Evolutionary conservation across 2,329 filamentous ascomycete genomes (phyloP).

Genomic region (Xylariaceae sp.): DNA sequence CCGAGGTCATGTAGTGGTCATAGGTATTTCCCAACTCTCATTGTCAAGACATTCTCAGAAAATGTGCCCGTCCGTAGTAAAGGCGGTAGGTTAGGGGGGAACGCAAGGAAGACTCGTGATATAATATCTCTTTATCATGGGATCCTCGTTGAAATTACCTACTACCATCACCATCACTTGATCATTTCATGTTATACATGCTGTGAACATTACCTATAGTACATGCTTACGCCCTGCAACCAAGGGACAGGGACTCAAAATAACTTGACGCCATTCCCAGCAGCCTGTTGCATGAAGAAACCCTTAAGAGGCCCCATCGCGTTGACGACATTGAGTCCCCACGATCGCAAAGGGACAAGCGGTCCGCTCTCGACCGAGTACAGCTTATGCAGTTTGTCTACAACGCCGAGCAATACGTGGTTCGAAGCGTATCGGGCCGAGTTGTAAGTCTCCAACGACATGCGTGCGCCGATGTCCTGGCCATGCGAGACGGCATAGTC

Average conservation of each 20-base stretch:
- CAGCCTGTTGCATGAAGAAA: constrained; percentile 75
- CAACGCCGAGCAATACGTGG: constrained; percentile 69
- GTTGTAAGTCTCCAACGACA: constrained; percentile 77
- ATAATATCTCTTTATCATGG: background rate
- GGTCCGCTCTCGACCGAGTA: constrained; percentile 78
- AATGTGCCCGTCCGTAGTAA: too few relatives aligned
- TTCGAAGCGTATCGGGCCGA: constrained; percentile 78
- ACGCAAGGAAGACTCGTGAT: too few relatives aligned
- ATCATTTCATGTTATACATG: constrained; percentile 9
- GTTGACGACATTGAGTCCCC: constrained; percentile 73
- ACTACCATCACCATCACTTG: background rate
- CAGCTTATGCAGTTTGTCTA: constrained; percentile 87
- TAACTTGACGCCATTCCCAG: constrained; percentile 42
- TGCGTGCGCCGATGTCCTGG: constrained; percentile 74
- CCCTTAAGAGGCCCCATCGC: constrained; percentile 68
- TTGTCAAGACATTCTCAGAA: too few relatives aligned
- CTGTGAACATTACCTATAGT: background rate
- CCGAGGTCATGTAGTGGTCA: too few relatives aligned
- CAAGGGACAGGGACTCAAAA: constrained; percentile 12
- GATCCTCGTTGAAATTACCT: background rate
- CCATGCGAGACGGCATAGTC: constrained; percentile 73
- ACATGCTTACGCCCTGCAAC: constrained; percentile 4
- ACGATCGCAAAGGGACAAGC: constrained; percentile 69
- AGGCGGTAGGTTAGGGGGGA: too few relatives aligned
- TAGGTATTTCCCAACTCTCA: too few relatives aligned